Evolutionary conservation across 495 filamentous ascomycete species (phyloP), one percentile per base, ranked within the genome.

Genomic region (Bryoglossum gracile): DNA sequence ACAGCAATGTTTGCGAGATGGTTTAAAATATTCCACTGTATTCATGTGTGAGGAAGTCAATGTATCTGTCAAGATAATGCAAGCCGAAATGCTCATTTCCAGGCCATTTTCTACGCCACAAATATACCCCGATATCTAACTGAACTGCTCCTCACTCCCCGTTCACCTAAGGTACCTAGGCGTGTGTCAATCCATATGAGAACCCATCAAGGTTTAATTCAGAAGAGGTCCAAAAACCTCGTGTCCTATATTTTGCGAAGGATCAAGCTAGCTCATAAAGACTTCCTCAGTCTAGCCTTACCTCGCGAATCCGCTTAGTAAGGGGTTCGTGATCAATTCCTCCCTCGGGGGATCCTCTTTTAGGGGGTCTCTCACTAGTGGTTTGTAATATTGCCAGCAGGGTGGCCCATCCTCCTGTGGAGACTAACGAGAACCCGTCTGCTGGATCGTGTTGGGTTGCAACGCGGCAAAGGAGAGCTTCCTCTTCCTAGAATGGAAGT

Each of bases 271-370:
- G 48, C 14, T 11, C n/a, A n/a, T 43, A 28, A 14, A 42, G 30
- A 45, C 39, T 42, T 32, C 16, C 39, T 48, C 55, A 61, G 13
- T 56, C 89, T 80, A 96, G 75, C 80, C 87, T 95, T 89, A 94
- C 81, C 78, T 86, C 86, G 84, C 90, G 89, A 75, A 96, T 85
- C 77, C 87, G 84, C 83, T 96, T 96, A 95, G 90, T 82, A 87
- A 95, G 85, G 62, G 82, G 82, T 77, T 86, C 86, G 60, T 58
- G 57, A 43, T 50, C n/a, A n/a, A n/a, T n/a, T n/a, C 50, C 53
- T 59, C 53, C 36, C 61, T 60, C 58, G 69, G 66, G 66, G n/a
- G 72, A 77, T 68, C 75, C 75, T 69, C 89, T 87, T 73, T 89
- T 92, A 64, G 83, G 81, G 82, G 82, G 74, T 75, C 83, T 85